These are phyloP conservation scores for Ustilago tritici DNA, from an alignment of 1,284 basidiomycete species.

Conservation along the genomic window DNA sequence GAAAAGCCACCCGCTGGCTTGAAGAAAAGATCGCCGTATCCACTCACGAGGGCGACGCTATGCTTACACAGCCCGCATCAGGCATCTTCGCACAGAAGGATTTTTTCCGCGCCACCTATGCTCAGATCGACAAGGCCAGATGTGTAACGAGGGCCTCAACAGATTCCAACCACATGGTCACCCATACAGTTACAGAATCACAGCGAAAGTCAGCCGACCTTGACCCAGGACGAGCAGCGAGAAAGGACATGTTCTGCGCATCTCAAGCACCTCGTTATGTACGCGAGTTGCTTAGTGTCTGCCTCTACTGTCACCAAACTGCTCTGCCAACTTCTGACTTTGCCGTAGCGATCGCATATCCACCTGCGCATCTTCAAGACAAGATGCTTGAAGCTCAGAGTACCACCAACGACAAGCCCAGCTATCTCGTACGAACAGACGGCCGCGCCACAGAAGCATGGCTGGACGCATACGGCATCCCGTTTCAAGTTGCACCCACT, in stretches of 20 bases:
- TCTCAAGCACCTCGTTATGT: conserved; percentile 35
- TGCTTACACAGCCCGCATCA: conserved; percentile 33
- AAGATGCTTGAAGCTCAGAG: conserved; percentile 30
- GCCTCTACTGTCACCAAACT: conserved; percentile 26
- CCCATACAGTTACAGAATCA: not conserved
- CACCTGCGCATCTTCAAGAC: conserved; percentile 39
- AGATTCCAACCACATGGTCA: not conserved
- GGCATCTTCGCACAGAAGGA: conserved; percentile 49
- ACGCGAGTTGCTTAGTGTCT: conserved; percentile 41
- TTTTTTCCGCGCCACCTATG: conserved; percentile 16
- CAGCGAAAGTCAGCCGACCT: not conserved
- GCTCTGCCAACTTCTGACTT: conserved; percentile 15
- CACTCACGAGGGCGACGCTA: conserved; percentile 17
- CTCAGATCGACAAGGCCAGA: conserved; percentile 29
- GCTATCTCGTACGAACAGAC: conserved; percentile 38
- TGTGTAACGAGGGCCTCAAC: not conserved
- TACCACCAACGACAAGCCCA: conserved; percentile 16
- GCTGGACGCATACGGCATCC: conserved; percentile 35
- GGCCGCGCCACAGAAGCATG: conserved; percentile 44
- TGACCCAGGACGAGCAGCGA: not conserved
- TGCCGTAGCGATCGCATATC: conserved; percentile 39
- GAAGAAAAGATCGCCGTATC: conserved; percentile 72
- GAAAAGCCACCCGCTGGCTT: conserved; percentile 82
- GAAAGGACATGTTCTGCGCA: conserved; percentile 26
- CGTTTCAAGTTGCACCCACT: conserved; percentile 30